These are phyloP conservation scores for Eutrema japonicum DNA, from an alignment of 345 rosid genomes.

Conservation along the genomic window DNA sequence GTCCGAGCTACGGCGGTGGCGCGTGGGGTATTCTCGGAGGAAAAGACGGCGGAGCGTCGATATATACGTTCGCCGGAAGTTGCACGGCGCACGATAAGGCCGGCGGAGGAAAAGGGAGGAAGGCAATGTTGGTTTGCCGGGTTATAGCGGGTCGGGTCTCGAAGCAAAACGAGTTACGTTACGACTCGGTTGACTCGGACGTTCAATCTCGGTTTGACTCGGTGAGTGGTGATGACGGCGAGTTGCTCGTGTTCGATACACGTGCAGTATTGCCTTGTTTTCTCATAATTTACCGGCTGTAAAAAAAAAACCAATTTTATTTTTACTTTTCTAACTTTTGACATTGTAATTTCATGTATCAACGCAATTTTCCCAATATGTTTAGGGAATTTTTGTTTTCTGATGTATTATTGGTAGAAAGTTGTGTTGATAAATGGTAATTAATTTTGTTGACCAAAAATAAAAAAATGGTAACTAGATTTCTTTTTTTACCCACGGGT, in stretches of 20 bases:
- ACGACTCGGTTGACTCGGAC: slow-evolving; percentile 52
- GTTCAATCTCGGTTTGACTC: slow-evolving; percentile 73
- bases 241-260: slow-evolving; percentile 80
- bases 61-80: slow-evolving; percentile 80
- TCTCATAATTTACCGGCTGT: slow-evolving; percentile 86
- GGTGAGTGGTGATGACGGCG: slow-evolving; percentile 81
- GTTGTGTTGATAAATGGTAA: slow-evolving; percentile 63
- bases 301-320: slow-evolving; percentile 39
- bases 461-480: neutral
- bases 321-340: slow-evolving; percentile 17
- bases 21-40: slow-evolving; percentile 44
- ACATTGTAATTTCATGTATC: slow-evolving; percentile 51
- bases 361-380: slow-evolving; percentile 40
- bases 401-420: slow-evolving; percentile 39
- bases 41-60: slow-evolving; percentile 52
- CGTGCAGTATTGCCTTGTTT: slow-evolving; percentile 97
- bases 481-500: neutral
- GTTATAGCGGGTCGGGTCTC: slow-evolving; percentile 88
- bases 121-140: slow-evolving; percentile 93
- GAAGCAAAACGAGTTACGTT: slow-evolving; percentile 50
- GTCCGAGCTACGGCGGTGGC: slow-evolving; percentile 56
- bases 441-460: slow-evolving; percentile 35
- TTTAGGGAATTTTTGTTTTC: neutral
- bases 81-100: slow-evolving; percentile 79
- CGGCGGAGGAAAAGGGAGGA: slow-evolving; percentile 83